Base-by-base conservation (phyloP, 2,329 filamentous ascomycete species). In the Orbilia quercus region DNA sequence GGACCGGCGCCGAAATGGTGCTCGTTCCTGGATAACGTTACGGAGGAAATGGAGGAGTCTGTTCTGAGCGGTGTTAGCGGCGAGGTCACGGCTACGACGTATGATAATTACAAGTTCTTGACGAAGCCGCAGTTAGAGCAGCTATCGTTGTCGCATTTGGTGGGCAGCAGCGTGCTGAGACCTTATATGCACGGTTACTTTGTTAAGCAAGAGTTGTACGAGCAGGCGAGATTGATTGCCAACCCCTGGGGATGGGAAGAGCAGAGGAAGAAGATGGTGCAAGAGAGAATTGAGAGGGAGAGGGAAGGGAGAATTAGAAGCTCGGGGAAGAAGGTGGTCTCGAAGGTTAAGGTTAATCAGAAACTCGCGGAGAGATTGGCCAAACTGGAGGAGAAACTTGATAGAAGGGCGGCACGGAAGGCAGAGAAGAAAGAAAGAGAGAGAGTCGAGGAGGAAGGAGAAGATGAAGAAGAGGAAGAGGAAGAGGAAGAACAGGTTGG, bases 171-270 rank as follows among this genome's bases (percentile, higher is more conserved):
- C 79, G 83, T 98, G 18, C 84, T 99, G 42, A 87, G 94, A 47
- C 95, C 95, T 45, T 99, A 99, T 80, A 99, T 99, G 96, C 95
- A 99, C 80, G 96, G 95, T 77, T 98, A 95, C 84, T 99, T 99
- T 82, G 93, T 99, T 53, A 91, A 91, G 36, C 94, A 96, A 78
- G 92, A 93, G 79, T 82, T 99, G 23, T 98, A 99, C 80, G 96
- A 99, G 79, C 93, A 99, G 80, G 95, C 95, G 16, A 86, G 91
- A 63, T 83, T 99, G 72, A 96, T 98, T 78, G 90, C 91, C 54
- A 96, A 98, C 81, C 95, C 95, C 0, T 96, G 96, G 79, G 86
- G 96, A 58, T 96, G 91, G 85, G 92, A 97, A 79, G 91, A 98
- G 78, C 92, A 98, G 81, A 87, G 92, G 66, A 89, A 89, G 73